Evolutionary conservation across 2,329 filamentous ascomycete species (phyloP), one percentile per base, ranked within the genome.

Genomic region (Talaromyces islandicus): DNA sequence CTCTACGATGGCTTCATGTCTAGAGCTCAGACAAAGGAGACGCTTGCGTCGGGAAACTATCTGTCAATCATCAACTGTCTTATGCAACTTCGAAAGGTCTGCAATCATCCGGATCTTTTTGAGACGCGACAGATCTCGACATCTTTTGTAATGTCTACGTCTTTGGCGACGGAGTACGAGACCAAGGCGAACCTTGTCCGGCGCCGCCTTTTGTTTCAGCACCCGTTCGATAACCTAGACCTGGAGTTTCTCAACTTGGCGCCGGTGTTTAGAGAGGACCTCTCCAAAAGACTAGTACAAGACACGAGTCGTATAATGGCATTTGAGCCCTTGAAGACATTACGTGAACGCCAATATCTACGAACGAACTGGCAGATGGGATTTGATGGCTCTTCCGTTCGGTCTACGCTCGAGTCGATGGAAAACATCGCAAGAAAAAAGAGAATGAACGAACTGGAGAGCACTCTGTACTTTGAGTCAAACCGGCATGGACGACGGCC

Each of bases 61-160:
- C 85, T 99, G 64, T 96, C 92, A 19, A 97, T 99, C 72, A 97
- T 97, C 76, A 96, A 97, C 72, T 97, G 95, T 74, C 79, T 99
- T 56, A 96, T 99, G 92, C 94, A 96, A 71, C 81, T 99, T 57
- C 87, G 94, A 54, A 97, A 97, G 73, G 95, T 99, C 56, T 99
- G 94, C 81, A 99, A 99, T 67, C 94, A 99, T 70, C 95, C 94
- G 0, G 94, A 99, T 75, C 82, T 99, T 9, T 99, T 99, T 69
- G 90, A 97, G 66, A 96, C 96, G 61, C 86, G 94, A 17, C 92
- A 92, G 0, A 97, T 99, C 68, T 94, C 96, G 76, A 99, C 93
- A 0, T 97, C 94, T 1, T 96, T 97, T 73, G 91, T 92, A 3
- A 96, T 97, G 89, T 82, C 85, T 27, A 88, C 83, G 64, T 95